Percentiles rank a stretch among this genome's conserved stretches.
Conservation (phyloP, 148 eudicot species). For the Chenopodium formosanum region DNA sequence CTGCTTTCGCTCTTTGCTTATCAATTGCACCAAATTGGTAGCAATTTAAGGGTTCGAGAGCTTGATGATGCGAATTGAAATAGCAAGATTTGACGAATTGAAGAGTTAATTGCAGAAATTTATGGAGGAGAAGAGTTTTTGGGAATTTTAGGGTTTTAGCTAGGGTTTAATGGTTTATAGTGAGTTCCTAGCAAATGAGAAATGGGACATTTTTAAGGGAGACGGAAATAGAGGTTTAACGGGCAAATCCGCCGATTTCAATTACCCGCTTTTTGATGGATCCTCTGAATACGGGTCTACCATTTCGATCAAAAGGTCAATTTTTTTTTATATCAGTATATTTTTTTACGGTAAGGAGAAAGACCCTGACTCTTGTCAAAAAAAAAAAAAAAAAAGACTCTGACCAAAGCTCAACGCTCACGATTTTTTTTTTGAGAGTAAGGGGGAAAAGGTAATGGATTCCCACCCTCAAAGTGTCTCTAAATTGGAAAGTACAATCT, state of each 20-base stretch:
- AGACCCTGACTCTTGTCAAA: too few relatives aligned
- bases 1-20: background rate
- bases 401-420: too few relatives aligned
- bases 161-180: conserved; percentile 6
- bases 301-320: too few relatives aligned
- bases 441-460: too few relatives aligned
- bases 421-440: too few relatives aligned
- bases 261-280: background rate
- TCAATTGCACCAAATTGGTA: too few relatives aligned
- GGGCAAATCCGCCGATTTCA: background rate
- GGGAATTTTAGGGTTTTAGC: background rate
- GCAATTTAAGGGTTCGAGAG: background rate
- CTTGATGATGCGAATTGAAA: background rate
- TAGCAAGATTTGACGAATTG: background rate
- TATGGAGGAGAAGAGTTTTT: background rate
- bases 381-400: too few relatives aligned
- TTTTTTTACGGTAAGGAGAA: too few relatives aligned
- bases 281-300: background rate
- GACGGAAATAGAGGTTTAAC: background rate
- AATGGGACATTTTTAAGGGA: background rate
- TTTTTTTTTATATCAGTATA: too few relatives aligned
- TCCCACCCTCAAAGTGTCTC: too few relatives aligned
- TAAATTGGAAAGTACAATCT: too few relatives aligned
- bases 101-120: background rate
- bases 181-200: background rate